Evolutionary conservation across 1,284 basidiomycete species (phyloP).

Genomic region (Marasmius tenuissimus): DNA sequence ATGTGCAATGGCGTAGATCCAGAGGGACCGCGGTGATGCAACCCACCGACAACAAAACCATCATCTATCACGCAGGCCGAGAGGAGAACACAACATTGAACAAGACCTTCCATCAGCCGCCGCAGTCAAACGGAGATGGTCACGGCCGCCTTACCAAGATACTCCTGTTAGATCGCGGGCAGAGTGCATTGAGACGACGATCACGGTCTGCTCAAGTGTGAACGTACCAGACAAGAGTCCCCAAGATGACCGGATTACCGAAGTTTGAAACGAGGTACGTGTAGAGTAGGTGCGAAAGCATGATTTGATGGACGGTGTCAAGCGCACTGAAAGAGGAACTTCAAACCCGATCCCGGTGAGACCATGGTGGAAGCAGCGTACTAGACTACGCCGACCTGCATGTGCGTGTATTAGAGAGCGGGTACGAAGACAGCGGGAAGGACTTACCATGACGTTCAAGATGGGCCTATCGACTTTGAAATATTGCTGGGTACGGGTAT

Average conservation of each 20-base stretch:
- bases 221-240: constrained; percentile 5
- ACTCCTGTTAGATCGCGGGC: constrained; percentile 2
- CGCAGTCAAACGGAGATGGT: not conserved
- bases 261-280: constrained; percentile 7
- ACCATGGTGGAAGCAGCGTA: not conserved
- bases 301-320: constrained; percentile 10
- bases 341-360: too few species aligned
- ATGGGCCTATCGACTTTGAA: not conserved
- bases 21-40: not conserved
- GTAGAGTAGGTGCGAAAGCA: constrained; percentile 11
- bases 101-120: not conserved
- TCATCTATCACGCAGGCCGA: not conserved
- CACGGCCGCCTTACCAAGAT: constrained; percentile 6
- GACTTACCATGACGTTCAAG: not conserved
- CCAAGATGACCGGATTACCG: constrained; percentile 3
- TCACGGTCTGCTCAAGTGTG: not conserved
- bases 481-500: not conserved
- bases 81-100: not conserved
- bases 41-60: constrained; percentile 13
- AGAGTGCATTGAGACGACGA: not conserved
- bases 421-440: not conserved
- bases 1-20: not conserved
- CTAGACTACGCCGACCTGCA: constrained; percentile 11
- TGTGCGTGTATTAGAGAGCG: not conserved
- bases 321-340: not conserved